Base-by-base conservation (phyloP, 805 yeast genomes). In the Pichia deserticola region DNA sequence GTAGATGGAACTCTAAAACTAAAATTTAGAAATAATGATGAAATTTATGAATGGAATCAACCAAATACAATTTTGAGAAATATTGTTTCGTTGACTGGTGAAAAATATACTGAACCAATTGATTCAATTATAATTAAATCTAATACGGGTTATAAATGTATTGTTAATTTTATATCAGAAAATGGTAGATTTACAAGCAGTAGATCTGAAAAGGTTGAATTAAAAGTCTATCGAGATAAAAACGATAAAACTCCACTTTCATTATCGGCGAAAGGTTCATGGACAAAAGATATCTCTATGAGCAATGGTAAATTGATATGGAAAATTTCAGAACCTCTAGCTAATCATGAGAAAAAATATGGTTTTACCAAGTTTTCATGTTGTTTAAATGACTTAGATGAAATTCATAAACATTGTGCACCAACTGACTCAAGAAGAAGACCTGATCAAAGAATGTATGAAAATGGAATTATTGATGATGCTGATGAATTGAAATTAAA, bases 371-470 rank as follows among this genome's bases (percentile, higher is more conserved):
- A 74, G 47, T 93, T 84, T 69, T 82, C 96, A 0, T 88, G 95
- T 8, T 76, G 84, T 38, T 71, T 93, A 62, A 89, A 89, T 62
- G 86, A 89, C 52, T 77, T 90, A 38, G 86, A 96, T 0, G 69
- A 63, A 4, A 67, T 92, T 12, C 97, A 92, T 61, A 54, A 74
- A 32, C 84, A 71, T 3, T 57, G 90, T 38, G 84, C 97, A 6
- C 90, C 90, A 3, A 87, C 93, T 0, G 99, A 93, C 64, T 86
- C 97, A 7, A 78, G 99, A 60, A 66, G 82, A 42, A 77, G 99
- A 61, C 98, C 97, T 0, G 99, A 93, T 64, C 79, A 89, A 60
- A 70, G 77, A 41, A 66, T 71, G 2, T 89, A 88, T 57, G 95
- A 88, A 61, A 62, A 75, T 15, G 93, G 89, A 3, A 70, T 80